Conservation (phyloP, 805 yeast species). For the Barnettozyma sp. region DNA sequence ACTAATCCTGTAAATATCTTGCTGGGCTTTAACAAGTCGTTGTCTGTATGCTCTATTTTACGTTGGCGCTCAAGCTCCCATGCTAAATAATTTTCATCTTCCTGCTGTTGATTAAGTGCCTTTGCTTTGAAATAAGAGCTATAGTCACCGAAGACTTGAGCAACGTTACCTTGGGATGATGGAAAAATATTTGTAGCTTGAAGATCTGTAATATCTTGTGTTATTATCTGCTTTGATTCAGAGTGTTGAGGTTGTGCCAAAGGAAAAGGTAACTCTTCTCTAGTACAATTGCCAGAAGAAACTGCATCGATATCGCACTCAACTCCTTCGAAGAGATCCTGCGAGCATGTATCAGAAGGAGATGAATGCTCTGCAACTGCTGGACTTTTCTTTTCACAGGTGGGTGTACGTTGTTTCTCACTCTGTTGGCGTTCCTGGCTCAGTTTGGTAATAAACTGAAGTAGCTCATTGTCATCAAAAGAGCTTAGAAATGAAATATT, state of each 20-base stretch:
- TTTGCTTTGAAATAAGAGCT: slow-evolving; percentile 59
- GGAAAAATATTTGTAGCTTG: not conserved
- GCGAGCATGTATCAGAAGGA: too few species aligned
- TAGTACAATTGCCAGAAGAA: not conserved
- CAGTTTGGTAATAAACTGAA: slow-evolving; percentile 30
- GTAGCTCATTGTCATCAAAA: slow-evolving; percentile 33
- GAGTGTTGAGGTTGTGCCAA: slow-evolving; percentile 7
- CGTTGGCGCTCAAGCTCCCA: slow-evolving; percentile 39
- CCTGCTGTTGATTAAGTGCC: slow-evolving; percentile 51
- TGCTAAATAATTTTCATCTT: slow-evolving; percentile 41
- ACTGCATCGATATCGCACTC: too few species aligned
- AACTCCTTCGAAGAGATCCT: not conserved
- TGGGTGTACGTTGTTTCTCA: too few species aligned
- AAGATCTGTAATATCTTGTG: slow-evolving; percentile 4
- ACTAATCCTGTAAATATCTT: slow-evolving; percentile 53
- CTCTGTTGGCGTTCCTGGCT: slow-evolving; percentile 19
- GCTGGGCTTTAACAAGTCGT: slow-evolving; percentile 8
- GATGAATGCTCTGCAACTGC: too few species aligned
- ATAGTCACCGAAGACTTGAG: slow-evolving; percentile 55
- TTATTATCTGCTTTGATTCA: not conserved
- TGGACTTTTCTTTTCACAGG: too few species aligned
- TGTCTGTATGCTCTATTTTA: slow-evolving; percentile 4
- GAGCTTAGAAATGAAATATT: slow-evolving; percentile 24
- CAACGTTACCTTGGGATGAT: not conserved
- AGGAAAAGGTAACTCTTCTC: slow-evolving; percentile 4